These are phyloP conservation scores for Sindora glabra DNA, from an alignment of 306 rosid genomes.

Conservation along the genomic window DNA sequence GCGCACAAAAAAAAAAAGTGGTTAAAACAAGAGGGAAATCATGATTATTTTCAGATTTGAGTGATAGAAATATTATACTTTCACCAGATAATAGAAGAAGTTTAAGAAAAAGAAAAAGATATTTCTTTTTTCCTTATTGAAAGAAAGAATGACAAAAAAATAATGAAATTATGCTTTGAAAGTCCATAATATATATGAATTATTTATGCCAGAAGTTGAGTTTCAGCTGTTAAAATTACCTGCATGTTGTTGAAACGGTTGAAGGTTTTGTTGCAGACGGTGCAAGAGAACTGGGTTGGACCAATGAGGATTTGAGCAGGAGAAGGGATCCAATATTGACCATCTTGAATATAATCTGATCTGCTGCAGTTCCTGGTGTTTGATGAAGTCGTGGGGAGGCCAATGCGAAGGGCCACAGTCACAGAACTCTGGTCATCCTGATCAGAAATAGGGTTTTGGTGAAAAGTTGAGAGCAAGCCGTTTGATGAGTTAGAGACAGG, in stretches of 20 bases:
- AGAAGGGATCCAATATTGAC: constrained; percentile 69
- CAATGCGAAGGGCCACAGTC: constrained; percentile 57
- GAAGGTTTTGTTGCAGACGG: constrained; percentile 67
- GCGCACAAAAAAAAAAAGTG: no score
- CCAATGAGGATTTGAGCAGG: constrained; percentile 68
- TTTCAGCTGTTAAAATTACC: constrained; percentile 17
- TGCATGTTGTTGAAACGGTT: constrained; percentile 77
- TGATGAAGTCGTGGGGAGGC: constrained; percentile 22
- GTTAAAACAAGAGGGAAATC: no score
- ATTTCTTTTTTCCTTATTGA: no score
- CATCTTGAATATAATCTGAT: not conserved
- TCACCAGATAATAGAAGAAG: no score
- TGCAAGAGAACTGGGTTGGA: constrained; percentile 66
- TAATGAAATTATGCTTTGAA: no score
- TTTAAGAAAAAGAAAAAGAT: no score
- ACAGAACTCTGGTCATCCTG: constrained; percentile 19
- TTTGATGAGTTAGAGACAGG: not conserved
- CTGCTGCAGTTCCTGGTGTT: not conserved
- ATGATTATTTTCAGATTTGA: no score
- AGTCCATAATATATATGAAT: no score
- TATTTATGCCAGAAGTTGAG: not conserved
- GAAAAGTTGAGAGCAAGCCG: not conserved
- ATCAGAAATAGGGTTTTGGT: constrained; percentile 16
- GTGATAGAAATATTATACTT: no score
- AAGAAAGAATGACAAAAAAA: no score